Evolutionary conservation across 768 basidiomycete genomes (phyloP).

Genomic region (Podaxis sp.): DNA sequence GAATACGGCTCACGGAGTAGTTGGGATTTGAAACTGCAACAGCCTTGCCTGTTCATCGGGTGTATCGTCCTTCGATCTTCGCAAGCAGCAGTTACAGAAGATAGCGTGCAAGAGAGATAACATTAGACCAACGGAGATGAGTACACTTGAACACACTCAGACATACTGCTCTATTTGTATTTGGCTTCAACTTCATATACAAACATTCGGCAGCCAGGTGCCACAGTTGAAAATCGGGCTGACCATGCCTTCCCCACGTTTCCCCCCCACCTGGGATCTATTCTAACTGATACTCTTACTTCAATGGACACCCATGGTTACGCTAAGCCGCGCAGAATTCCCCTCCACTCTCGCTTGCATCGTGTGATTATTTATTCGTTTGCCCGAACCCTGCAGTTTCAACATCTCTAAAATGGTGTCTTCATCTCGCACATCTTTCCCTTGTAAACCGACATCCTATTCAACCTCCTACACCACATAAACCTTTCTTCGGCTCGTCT

Average conservation of each 20-base stretch:
- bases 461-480: neutral
- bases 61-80: neutral
- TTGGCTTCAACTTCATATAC: neutral
- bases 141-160: no score
- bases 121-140: neutral
- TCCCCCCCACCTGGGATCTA: no score
- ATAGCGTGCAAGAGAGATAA: neutral
- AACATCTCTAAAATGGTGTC: neutral
- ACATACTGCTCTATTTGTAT: neutral
- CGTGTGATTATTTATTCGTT: neutral
- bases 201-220: neutral
- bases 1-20: slow-evolving; percentile 2
- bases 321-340: neutral
- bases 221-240: no score
- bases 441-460: neutral
- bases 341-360: neutral
- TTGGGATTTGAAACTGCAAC: slow-evolving; percentile 13
- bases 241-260: no score
- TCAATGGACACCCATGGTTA: neutral
- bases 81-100: slow-evolving; percentile 5
- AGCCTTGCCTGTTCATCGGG: slow-evolving; percentile 3
- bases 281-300: neutral
- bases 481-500: slow-evolving; percentile 6
- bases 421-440: neutral
- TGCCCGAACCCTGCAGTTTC: neutral